Evolutionary conservation across 2,329 filamentous ascomycete species (phyloP).

Genomic region (Didymella exigua): DNA sequence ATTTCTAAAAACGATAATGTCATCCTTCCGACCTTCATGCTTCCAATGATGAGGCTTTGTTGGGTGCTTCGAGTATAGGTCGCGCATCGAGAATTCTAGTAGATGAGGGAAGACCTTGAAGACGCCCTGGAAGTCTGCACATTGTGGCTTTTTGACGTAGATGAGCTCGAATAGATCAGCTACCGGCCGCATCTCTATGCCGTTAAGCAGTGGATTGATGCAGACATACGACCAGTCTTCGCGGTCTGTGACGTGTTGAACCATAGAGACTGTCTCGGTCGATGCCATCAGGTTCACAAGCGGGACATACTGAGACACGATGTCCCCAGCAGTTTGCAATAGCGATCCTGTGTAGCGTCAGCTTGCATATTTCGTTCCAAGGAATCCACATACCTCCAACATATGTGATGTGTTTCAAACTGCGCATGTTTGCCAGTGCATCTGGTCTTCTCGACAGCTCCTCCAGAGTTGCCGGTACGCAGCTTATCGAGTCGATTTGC

Average conservation of each 20-base stretch:
- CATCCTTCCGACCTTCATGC: slow-evolving; percentile 29
- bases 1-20: slow-evolving; percentile 28
- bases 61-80: slow-evolving; percentile 33
- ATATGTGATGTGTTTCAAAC: slow-evolving; percentile 28
- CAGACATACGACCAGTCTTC: slow-evolving; percentile 36
- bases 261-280: slow-evolving; percentile 25
- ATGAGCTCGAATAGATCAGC: slow-evolving; percentile 30
- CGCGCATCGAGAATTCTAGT: slow-evolving; percentile 29
- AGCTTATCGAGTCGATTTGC: slow-evolving; percentile 26
- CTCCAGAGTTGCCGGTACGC: slow-evolving; percentile 28
- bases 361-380: not conserved
- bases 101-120: slow-evolving; percentile 27
- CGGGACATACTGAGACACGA: slow-evolving; percentile 24
- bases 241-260: slow-evolving; percentile 30
- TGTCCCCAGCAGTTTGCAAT: slow-evolving; percentile 22
- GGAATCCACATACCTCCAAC: slow-evolving; percentile 23
- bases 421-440: slow-evolving; percentile 23
- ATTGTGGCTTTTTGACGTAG: slow-evolving; percentile 21
- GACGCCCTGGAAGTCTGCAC: slow-evolving; percentile 23
- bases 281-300: slow-evolving; percentile 25
- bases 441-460: slow-evolving; percentile 25
- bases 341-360: slow-evolving; percentile 25
- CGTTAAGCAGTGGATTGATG: slow-evolving; percentile 26
- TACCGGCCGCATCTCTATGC: slow-evolving; percentile 32
- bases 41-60: slow-evolving; percentile 37